These are phyloP conservation scores for Trichoderma harzianum DNA, from an alignment of 2,329 filamentous ascomycete species.

Conservation along the genomic window DNA sequence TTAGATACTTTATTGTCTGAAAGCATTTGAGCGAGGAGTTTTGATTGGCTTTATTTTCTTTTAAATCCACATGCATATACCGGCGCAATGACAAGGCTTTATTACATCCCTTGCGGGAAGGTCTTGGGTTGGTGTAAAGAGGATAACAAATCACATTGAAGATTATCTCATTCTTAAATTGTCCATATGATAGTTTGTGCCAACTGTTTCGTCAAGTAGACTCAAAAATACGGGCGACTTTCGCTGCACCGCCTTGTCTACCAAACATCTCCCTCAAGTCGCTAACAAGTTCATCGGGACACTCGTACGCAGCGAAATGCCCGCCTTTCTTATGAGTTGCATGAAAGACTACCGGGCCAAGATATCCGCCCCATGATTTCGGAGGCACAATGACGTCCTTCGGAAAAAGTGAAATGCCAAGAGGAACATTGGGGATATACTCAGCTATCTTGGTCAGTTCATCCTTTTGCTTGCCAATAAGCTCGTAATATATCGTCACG, in stretches of 20 bases:
- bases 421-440: conserved; percentile 36
- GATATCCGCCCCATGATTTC: conserved; percentile 52
- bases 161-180: neutral
- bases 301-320: conserved; percentile 61
- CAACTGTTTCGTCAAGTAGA: neutral
- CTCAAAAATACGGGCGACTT: neutral
- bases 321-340: conserved; percentile 49
- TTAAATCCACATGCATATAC: neutral
- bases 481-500: conserved; percentile 70
- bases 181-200: neutral
- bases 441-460: conserved; percentile 15
- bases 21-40: conserved; percentile 5
- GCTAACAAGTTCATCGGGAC: conserved; percentile 47
- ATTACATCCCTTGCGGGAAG: neutral
- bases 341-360: conserved; percentile 60
- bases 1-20: neutral
- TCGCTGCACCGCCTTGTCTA: neutral
- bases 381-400: conserved; percentile 55
- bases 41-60: neutral
- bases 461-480: conserved; percentile 38
- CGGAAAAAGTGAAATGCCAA: conserved; percentile 55
- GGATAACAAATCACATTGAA: neutral
- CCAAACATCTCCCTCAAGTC: conserved; percentile 45
- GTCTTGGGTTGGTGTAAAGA: neutral
- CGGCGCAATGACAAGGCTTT: neutral